phyloP scores from a whole-genome alignment of 192 early-diverging fungal genomes.

The Pecoramyces ruminantium region DNA sequence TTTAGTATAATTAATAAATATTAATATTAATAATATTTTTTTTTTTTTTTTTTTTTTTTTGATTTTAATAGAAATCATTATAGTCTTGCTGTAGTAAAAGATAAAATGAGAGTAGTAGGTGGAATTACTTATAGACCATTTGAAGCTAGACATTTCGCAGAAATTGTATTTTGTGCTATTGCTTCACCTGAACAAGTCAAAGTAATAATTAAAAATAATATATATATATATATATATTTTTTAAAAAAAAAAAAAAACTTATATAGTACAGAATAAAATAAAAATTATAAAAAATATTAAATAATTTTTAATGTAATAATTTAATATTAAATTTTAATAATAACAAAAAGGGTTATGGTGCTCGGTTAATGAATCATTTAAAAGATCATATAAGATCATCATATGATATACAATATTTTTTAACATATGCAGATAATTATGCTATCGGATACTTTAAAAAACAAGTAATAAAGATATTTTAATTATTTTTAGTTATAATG shows the following conservation, averaged over 20 bases:
- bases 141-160: slow-evolving; percentile 71
- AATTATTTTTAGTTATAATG: too few relatives aligned
- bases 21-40: not conserved
- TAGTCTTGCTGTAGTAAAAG: slow-evolving; percentile 60
- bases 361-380: slow-evolving; percentile 82
- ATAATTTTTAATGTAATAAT: too few relatives aligned
- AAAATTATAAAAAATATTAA: too few relatives aligned
- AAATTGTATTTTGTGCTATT: slow-evolving; percentile 98
- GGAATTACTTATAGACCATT: slow-evolving; percentile 95
- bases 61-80: slow-evolving; percentile 48
- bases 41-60: not conserved
- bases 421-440: slow-evolving; percentile 98
- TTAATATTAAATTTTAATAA: too few relatives aligned
- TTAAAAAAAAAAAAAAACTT: too few relatives aligned
- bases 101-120: slow-evolving; percentile 61
- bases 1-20: not conserved
- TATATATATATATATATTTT: not conserved
- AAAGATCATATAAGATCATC: slow-evolving; percentile 77
- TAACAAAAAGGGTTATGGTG: slow-evolving; percentile 82
- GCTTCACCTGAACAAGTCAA: slow-evolving; percentile 79
- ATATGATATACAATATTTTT: slow-evolving; percentile 62
- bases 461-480: too few relatives aligned
- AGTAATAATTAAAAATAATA: slow-evolving; percentile 13
- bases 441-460: slow-evolving; percentile 98
- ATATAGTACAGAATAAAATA: too few relatives aligned